phyloP scores from a whole-genome alignment of 345 rosid genomes.

The Rubroshorea leprosula region DNA sequence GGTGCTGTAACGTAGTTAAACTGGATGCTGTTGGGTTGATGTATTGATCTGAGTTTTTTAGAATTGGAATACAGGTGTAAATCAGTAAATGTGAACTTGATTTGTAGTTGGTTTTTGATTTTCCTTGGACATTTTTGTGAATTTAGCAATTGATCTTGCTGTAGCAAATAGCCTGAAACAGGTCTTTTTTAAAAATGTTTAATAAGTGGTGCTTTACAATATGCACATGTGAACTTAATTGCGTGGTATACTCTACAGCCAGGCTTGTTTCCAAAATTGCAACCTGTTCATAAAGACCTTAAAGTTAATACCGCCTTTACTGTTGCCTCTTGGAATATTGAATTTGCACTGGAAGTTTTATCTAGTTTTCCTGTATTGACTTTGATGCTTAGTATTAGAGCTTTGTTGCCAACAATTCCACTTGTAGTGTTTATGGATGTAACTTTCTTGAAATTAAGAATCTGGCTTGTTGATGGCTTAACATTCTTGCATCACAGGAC shows the following conservation, averaged over 20 bases:
- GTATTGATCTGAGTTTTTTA: too few relatives aligned
- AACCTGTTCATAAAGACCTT: background rate
- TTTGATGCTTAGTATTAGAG: background rate
- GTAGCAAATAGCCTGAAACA: too few relatives aligned
- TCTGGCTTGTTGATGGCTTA: background rate
- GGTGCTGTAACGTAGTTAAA: too few relatives aligned
- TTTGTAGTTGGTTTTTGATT: too few relatives aligned
- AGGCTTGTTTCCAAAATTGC: background rate
- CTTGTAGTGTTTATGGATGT: background rate
- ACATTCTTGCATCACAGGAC: constrained; percentile 44
- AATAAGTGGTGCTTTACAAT: too few relatives aligned
- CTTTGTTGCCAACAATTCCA: background rate
- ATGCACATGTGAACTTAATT: background rate
- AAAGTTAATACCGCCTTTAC: too few relatives aligned
- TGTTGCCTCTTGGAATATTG: background rate
- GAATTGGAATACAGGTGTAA: too few relatives aligned
- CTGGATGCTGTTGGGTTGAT: too few relatives aligned
- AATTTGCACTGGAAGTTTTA: background rate
- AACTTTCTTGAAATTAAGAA: too few relatives aligned
- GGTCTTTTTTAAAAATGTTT: background rate
- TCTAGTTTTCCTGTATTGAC: background rate
- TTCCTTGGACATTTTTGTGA: too few relatives aligned
- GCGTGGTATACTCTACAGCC: background rate
- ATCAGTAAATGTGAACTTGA: too few relatives aligned
- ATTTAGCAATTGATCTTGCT: too few relatives aligned